These are phyloP conservation scores for Litsea cubeba DNA, from an alignment of 164 flowering plant genomes.

Conservation along the genomic window DNA sequence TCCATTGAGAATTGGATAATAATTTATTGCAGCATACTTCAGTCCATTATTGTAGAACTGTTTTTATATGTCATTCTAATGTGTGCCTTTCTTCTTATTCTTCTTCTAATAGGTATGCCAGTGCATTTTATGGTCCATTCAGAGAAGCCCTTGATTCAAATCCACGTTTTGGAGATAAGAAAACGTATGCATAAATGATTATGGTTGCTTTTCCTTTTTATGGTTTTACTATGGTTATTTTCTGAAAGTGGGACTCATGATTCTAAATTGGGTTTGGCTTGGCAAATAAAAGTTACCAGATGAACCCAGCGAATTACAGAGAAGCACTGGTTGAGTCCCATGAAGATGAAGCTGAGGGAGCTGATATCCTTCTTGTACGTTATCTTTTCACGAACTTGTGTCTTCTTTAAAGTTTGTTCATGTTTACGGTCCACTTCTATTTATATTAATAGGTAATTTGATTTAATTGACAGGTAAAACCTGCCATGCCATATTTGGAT, in stretches of 20 bases:
- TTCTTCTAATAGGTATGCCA: constrained; percentile 67
- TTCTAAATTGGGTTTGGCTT: constrained; percentile 15
- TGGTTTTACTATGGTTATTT: constrained; percentile 2
- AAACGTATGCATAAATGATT: constrained; percentile 51
- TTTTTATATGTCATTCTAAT: not conserved
- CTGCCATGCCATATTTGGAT: constrained; percentile 93
- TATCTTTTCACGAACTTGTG: constrained; percentile 1
- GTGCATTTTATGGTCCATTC: constrained; percentile 95
- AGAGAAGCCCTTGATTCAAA: constrained; percentile 95
- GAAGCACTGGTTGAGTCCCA: constrained; percentile 77
- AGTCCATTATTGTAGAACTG: not conserved
- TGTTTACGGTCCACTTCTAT: not conserved
- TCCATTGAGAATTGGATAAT: no score
- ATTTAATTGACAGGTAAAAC: constrained; percentile 61
- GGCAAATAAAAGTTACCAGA: constrained; percentile 68
- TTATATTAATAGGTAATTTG: not conserved
- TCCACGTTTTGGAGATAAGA: constrained; percentile 98
- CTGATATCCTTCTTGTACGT: constrained; percentile 88
- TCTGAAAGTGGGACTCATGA: constrained; percentile 13
- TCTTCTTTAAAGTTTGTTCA: not conserved
- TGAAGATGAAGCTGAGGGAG: constrained; percentile 90
- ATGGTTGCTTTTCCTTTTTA: not conserved
- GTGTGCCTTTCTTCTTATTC: not conserved
- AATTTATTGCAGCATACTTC: no score
- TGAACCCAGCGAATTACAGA: constrained; percentile 95